A percentile compares a stretch with the other conserved stretches of the same genome.
Evolutionary conservation across 148 eudicot genomes (phyloP).

Genomic region (Vaccinium myrtillus): DNA sequence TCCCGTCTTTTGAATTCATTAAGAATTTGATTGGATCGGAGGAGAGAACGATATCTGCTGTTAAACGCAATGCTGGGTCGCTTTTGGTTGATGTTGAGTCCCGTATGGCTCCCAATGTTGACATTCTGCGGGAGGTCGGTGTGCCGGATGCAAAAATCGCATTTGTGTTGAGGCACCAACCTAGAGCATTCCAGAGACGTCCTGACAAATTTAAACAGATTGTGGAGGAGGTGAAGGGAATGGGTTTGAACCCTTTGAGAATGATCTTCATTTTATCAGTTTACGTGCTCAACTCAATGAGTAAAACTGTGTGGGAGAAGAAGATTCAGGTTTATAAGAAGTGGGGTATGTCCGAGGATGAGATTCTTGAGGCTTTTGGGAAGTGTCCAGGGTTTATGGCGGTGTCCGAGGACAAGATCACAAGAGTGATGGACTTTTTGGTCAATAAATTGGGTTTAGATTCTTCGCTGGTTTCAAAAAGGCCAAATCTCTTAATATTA

Average conservation of each 20-base stretch:
- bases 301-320: slow-evolving; percentile 9
- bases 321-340: slow-evolving; percentile 22
- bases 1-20: slow-evolving; percentile 5
- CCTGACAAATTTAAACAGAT: background rate
- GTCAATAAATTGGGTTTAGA: slow-evolving; percentile 24
- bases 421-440: slow-evolving; percentile 19
- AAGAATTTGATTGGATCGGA: background rate
- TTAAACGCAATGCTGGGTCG: background rate
- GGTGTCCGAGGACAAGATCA: slow-evolving; percentile 25
- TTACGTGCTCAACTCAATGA: background rate
- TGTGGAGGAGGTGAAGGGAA: background rate
- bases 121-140: background rate
- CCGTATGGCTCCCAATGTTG: slow-evolving; percentile 6
- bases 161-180: background rate
- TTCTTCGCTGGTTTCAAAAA: background rate
- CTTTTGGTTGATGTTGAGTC: background rate
- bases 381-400: background rate
- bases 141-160: slow-evolving; percentile 1
- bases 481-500: slow-evolving; percentile 2
- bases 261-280: background rate
- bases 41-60: background rate
- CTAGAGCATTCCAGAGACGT: background rate
- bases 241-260: background rate
- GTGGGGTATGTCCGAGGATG: slow-evolving; percentile 30
- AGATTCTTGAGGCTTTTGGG: slow-evolving; percentile 17